Percentiles rank a stretch among this genome's conserved stretches.
These are phyloP conservation scores for Phialophora macrospora DNA, from an alignment of 2,329 filamentous ascomycete species.

Conservation along the genomic window DNA sequence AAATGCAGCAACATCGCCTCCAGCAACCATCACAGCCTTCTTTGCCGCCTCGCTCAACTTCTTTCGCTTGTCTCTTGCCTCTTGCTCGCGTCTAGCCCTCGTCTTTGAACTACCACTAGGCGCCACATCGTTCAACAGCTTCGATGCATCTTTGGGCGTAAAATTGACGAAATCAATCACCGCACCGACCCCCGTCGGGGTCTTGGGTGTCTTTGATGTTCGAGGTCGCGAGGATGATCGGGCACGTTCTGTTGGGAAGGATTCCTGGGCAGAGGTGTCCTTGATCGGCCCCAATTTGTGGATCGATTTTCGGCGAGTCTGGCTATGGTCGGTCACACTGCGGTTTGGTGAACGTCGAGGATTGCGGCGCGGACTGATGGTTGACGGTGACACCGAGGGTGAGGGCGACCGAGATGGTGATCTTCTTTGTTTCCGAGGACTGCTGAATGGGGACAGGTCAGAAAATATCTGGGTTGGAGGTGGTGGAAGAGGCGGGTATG, in stretches of 20 bases:
- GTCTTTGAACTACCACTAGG: slow-evolving; percentile 92
- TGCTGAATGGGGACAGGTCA: slow-evolving; percentile 44
- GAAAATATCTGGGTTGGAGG: slow-evolving; percentile 47
- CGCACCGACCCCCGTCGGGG: slow-evolving; percentile 38
- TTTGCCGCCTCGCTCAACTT: slow-evolving; percentile 39
- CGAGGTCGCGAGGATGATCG: slow-evolving; percentile 34
- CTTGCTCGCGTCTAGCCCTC: slow-evolving; percentile 87
- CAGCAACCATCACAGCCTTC: slow-evolving; percentile 51
- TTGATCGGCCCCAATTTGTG: slow-evolving; percentile 48
- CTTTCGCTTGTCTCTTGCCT: slow-evolving; percentile 76
- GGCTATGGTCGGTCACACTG: slow-evolving; percentile 40
- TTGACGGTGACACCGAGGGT: slow-evolving; percentile 48
- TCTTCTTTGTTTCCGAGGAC: slow-evolving; percentile 40
- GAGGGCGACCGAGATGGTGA: slow-evolving; percentile 43
- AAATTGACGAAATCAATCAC: slow-evolving; percentile 77
- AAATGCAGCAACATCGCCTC: slow-evolving; percentile 52
- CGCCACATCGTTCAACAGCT: slow-evolving; percentile 86
- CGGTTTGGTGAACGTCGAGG: slow-evolving; percentile 39
- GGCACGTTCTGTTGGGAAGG: slow-evolving; percentile 38
- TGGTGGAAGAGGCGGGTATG: slow-evolving; percentile 48
- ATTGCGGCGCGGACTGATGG: slow-evolving; percentile 42
- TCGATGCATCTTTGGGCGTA: slow-evolving; percentile 76
- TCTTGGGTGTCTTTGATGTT: slow-evolving; percentile 41
- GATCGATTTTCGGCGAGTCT: slow-evolving; percentile 47
- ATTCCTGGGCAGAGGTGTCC: slow-evolving; percentile 40